A percentile compares a stretch with the other conserved stretches of the same genome.
These are phyloP conservation scores for Fomitopsis schrenkii DNA, from an alignment of 1,284 basidiomycete genomes.

Conservation along the genomic window DNA sequence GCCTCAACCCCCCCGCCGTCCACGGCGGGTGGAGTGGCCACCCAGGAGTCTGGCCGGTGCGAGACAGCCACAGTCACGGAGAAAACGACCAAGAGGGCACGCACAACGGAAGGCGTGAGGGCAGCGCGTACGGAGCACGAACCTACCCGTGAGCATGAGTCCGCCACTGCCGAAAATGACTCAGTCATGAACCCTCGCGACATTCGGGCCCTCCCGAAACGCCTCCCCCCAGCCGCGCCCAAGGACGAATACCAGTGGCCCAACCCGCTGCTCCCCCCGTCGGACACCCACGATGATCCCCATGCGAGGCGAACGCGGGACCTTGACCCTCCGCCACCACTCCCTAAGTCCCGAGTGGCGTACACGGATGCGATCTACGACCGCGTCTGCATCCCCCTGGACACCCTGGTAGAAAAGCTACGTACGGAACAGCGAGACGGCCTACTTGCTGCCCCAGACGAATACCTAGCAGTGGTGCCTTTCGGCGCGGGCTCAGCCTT, in stretches of 20 bases:
- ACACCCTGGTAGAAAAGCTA: background rate
- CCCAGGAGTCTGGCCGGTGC: too few relatives aligned
- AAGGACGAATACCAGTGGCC: background rate
- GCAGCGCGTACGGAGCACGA: background rate
- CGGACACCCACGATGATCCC: background rate
- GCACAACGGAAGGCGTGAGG: too few relatives aligned
- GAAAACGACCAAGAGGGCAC: too few relatives aligned
- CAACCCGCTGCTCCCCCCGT: background rate
- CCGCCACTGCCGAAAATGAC: background rate
- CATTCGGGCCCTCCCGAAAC: background rate
- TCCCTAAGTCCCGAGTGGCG: background rate
- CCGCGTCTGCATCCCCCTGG: background rate
- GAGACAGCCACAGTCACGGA: too few relatives aligned
- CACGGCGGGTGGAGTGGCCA: too few relatives aligned
- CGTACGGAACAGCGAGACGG: background rate
- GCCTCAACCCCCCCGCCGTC: too few relatives aligned
- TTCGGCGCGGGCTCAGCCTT: background rate
- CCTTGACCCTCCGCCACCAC: background rate
- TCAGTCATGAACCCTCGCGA: background rate
- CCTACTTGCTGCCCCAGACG: background rate
- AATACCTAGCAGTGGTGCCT: background rate
- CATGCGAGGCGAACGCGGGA: background rate
- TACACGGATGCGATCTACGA: background rate
- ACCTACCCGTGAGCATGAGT: background rate
- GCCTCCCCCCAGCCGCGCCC: background rate